Base-by-base conservation (phyloP, 805 yeast genomes). In the Geotrichum ghanense region DNA sequence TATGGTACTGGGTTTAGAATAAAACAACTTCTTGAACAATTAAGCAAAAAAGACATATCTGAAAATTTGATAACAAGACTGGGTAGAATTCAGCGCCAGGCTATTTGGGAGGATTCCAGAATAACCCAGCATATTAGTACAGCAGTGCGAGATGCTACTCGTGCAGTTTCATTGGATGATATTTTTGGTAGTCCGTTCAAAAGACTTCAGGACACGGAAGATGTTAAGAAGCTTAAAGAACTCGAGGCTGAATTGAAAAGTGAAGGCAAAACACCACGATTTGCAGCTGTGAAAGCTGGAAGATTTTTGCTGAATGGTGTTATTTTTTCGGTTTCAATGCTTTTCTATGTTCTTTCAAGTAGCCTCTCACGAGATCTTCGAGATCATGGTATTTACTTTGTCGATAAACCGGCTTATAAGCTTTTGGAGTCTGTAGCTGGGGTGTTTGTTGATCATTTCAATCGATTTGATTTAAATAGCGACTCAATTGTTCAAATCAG, bases 31-130 rank as follows among this genome's bases (percentile, higher is more conserved):
- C 43, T 56, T 17, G 51, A 50, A 20, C 46, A 48, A 44, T 20
- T 50, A 9, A 50, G 45, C 17, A 14, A 42, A 31, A 19, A 35
- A 3, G 46, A 45, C 22, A 48, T 39, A 20, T 48, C 40, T 12
- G 39, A 42, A 7, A 44, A 48, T 27, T 25, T 60, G 31, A 44
- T 60, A 21, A 41, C 44, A 9, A 45, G 55, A 21, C 42, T 61
- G 14, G 58, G 58, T n/a, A 31, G 23, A 7, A 45, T 60, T 12
- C 59, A 60, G 45, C 44, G 62, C 9, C 51, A 54, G 48, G 56
- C 57, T 22, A 41, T 59, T 9, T 56, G 59, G 60, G 58, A 56
- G 41, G 64, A 59, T 16, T 44, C 51, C 3, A 20, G 45, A 26
- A 37, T 48, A 22, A 35, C 49, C 5, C 46, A 45, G n/a, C 50